A percentile compares a stretch with the other conserved stretches of the same genome.
phyloP scores from a whole-genome alignment of 1,284 basidiomycete species.

The Ceratobasidium sp. region DNA sequence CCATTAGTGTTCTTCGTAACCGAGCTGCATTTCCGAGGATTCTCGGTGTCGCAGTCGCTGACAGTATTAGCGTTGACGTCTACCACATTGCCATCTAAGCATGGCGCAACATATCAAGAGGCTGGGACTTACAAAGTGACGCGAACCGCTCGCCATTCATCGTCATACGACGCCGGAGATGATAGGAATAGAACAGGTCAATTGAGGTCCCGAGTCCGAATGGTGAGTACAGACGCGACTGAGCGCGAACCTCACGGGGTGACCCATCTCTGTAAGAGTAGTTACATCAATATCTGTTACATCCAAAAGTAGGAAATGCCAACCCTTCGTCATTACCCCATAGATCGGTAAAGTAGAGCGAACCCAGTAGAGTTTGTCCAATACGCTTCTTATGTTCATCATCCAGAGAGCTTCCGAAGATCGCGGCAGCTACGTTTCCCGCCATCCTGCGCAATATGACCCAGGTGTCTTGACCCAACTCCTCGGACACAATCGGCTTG shows the following conservation, averaged over 20 bases:
- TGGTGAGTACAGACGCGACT: constrained; percentile 34
- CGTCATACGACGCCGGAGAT: background rate
- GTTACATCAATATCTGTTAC: background rate
- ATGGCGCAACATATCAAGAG: background rate
- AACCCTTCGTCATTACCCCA: constrained; percentile 16
- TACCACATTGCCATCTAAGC: background rate
- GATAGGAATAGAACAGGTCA: constrained; percentile 23
- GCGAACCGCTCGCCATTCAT: constrained; percentile 14
- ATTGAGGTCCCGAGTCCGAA: constrained; percentile 41
- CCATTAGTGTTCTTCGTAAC: background rate
- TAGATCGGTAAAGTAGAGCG: constrained; percentile 30
- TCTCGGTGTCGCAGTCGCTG: constrained; percentile 5
- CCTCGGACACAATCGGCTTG: constrained; percentile 1
- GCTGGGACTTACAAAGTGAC: constrained; percentile 2
- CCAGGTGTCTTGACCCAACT: constrained; percentile 22
- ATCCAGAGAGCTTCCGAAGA: constrained; percentile 11
- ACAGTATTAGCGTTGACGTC: background rate
- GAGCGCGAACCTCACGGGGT: constrained; percentile 5
- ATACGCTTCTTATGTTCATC: constrained; percentile 32
- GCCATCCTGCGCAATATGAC: constrained; percentile 15
- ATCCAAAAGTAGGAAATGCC: no score
- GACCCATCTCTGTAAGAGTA: background rate
- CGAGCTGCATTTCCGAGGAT: background rate
- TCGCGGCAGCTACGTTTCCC: constrained; percentile 27
- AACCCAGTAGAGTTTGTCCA: constrained; percentile 20